Base-by-base conservation (phyloP, 2,329 filamentous ascomycete genomes). In the Dothidotthia symphoricarpi region DNA sequence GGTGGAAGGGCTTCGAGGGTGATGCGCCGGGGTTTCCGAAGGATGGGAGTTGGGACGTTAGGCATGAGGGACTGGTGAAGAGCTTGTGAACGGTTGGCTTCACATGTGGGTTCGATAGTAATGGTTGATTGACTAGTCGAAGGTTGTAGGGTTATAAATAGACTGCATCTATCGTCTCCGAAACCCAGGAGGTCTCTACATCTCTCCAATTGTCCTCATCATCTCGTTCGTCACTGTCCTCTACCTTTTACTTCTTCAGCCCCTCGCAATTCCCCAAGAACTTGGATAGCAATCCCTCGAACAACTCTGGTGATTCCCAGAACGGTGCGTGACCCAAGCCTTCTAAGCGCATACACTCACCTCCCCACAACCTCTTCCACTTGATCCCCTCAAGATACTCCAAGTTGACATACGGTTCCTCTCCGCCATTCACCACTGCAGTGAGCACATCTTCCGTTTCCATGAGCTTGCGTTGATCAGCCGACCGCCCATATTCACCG, bases 1-100 rank as follows among this genome's bases (percentile, higher is more conserved):
- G 56, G 6, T 80, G 77, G 75, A 71, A 77, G 41, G 73, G 68
- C 2, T 60, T 54, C 25, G 59, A 67, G 16, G 71, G 61, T 24
- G 36, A 56, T 26, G 36, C 45, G 10, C 55, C 55, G 1, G 54
- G 55, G 4, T 57, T 53, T 39, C 49, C 51, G 7, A 44, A 47
- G 15, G 52, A 53, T 37, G 52, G 47, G 10, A 45, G 41, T 30
- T 55, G 47, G 54, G 32, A 31, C 19, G 51, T 59, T 6, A 47
- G 50, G 36, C 43, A 55, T 34, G 56, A 59, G 31, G 54, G 51
- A 3, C 34, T 59, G 28, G 28, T 39, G 25, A 55, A 49, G 35
- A 46, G 54, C 8, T 34, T 50, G 22, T 51, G 34, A 43, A n/a
- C n/a, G n/a, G n/a, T n/a, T n/a, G n/a, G n/a, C n/a, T n/a, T n/a